Evolutionary conservation across 257 asterid species (phyloP).

Genomic region (Asclepias syriaca): DNA sequence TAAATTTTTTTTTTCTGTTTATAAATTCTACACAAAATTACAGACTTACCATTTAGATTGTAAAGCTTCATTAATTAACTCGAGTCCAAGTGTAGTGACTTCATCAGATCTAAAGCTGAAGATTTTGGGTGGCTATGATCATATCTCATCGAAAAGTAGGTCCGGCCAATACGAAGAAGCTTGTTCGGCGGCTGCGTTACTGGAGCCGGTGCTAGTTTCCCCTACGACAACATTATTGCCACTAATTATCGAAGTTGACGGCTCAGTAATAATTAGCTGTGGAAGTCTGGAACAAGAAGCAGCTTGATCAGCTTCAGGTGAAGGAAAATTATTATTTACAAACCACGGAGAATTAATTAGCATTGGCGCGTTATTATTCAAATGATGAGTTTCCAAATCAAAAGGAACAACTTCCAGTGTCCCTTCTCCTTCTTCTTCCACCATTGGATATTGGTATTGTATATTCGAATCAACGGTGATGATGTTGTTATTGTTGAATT

Average conservation of each 20-base stretch:
- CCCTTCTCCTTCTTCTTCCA: constrained; percentile 33
- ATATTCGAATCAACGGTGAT: constrained; percentile 4
- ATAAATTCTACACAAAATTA: neutral
- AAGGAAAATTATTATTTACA: constrained; percentile 3
- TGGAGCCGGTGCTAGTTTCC: constrained; percentile 26
- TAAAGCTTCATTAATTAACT: no score
- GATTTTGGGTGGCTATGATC: neutral
- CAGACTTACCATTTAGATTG: neutral
- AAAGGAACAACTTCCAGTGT: constrained; percentile 37
- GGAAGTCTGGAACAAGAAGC: constrained; percentile 31
- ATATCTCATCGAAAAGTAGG: constrained; percentile 29
- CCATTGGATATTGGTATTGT: constrained; percentile 22
- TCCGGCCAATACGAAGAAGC: constrained; percentile 31
- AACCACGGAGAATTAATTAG: constrained; percentile 21
- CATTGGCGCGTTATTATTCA: constrained; percentile 21
- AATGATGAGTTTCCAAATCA: constrained; percentile 22
- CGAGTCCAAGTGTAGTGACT: no score
- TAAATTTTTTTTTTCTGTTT: neutral
- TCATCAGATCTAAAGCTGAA: no score
- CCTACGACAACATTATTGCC: constrained; percentile 14
- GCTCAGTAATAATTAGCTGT: constrained; percentile 17
- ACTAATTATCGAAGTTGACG: constrained; percentile 10
- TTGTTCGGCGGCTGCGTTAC: constrained; percentile 15
- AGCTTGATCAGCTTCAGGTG: neutral
- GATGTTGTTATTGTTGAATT: neutral